Evolutionary conservation across 1,284 basidiomycete genomes (phyloP).

Genomic region (Leccinum angustisporum): DNA sequence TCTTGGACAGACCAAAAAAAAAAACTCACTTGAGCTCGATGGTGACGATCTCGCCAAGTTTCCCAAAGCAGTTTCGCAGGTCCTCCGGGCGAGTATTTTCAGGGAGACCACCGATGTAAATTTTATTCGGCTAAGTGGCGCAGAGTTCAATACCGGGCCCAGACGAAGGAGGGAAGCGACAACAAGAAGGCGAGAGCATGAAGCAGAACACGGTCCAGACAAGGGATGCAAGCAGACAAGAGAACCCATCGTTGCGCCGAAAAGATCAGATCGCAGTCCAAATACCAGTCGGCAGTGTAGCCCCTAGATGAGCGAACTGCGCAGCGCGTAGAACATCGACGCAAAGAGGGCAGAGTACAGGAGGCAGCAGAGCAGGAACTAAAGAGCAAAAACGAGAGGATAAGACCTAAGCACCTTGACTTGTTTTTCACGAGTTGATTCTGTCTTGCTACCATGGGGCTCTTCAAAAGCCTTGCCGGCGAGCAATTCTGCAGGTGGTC

Average conservation of each 20-base stretch:
- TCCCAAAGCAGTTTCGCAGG: conserved; percentile 78
- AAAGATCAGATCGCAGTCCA: conserved; percentile 21
- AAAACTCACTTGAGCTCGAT: conserved; percentile 85
- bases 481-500: conserved; percentile 24
- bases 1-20: conserved; percentile 1
- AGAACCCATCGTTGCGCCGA: conserved; percentile 16
- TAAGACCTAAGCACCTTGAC: conserved; percentile 84
- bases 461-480: conserved; percentile 41
- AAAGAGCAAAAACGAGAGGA: conserved; percentile 44
- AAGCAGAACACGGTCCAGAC: conserved; percentile 25
- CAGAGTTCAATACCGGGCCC: conserved; percentile 59
- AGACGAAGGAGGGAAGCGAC: conserved; percentile 45
- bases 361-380: conserved; percentile 27
- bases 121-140: conserved; percentile 81
- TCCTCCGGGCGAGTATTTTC: conserved; percentile 82
- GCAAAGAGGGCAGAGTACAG: conserved; percentile 25
- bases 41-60: conserved; percentile 72
- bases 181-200: conserved; percentile 44
- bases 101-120: conserved; percentile 84
- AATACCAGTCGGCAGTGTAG: conserved; percentile 24
- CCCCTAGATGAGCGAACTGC: conserved; percentile 19
- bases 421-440: conserved; percentile 68
- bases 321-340: conserved; percentile 21
- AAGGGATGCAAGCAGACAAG: conserved; percentile 24
- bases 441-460: conserved; percentile 36